Percentiles rank a stretch among this genome's conserved stretches.
These are phyloP conservation scores for Asterella californica DNA, from an alignment of 225 moss, liverwort and hornwort genomes.

Conservation along the genomic window DNA sequence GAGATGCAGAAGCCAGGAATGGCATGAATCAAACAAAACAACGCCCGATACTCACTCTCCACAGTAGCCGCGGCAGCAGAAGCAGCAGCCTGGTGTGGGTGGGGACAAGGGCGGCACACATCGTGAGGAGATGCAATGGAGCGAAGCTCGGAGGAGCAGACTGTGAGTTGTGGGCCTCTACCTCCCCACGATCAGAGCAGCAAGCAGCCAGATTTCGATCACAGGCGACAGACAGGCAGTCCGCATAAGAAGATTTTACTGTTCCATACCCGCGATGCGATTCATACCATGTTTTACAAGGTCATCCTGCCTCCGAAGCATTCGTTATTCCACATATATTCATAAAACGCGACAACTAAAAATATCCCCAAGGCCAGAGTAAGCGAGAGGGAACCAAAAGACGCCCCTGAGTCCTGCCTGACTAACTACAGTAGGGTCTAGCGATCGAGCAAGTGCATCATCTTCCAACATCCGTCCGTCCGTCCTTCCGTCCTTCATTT, in stretches of 20 bases:
- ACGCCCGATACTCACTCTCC: background rate
- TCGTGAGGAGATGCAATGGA: slow-evolving; percentile 18
- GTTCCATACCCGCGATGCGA: background rate
- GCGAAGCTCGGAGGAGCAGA: slow-evolving; percentile 1
- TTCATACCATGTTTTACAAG: background rate
- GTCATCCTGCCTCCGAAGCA: too few relatives aligned
- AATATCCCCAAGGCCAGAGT: background rate
- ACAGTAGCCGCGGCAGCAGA: background rate
- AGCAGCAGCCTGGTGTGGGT: background rate
- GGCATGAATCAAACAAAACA: background rate
- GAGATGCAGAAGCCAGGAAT: background rate
- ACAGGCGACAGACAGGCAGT: background rate
- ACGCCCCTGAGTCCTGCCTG: background rate
- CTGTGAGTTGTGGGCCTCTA: background rate
- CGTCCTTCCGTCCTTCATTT: too few relatives aligned
- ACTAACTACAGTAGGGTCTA: too few relatives aligned
- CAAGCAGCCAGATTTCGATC: background rate
- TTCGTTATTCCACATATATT: too few relatives aligned
- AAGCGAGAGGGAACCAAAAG: background rate
- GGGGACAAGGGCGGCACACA: slow-evolving; percentile 21
- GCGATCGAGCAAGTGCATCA: too few relatives aligned
- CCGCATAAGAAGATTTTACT: background rate
- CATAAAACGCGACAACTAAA: background rate
- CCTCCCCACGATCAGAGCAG: background rate
- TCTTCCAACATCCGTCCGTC: too few relatives aligned